These are phyloP conservation scores for Fusarium burgessii DNA, from an alignment of 2,329 filamentous ascomycete genomes.

Conservation along the genomic window DNA sequence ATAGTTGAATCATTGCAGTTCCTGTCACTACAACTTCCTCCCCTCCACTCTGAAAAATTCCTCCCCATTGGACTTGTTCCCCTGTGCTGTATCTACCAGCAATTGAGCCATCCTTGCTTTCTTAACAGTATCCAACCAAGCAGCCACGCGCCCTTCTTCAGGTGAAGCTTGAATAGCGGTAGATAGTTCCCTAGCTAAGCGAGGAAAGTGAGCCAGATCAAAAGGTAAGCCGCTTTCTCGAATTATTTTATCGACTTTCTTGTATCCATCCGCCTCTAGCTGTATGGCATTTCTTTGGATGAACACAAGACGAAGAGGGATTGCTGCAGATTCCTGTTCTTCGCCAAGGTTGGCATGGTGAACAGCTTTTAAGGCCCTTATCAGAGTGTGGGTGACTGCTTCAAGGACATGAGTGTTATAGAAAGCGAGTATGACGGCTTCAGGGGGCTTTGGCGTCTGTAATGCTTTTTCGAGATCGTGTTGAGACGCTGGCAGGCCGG, in stretches of 20 bases:
- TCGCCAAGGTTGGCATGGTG: constrained; percentile 53
- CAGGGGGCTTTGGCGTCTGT: constrained; percentile 21
- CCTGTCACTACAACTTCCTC: background rate
- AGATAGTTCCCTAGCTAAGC: background rate
- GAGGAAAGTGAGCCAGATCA: background rate
- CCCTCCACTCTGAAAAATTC: background rate
- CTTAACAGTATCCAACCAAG: constrained; percentile 16
- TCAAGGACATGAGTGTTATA: constrained; percentile 56
- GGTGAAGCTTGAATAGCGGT: background rate
- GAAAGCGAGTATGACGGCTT: constrained; percentile 62
- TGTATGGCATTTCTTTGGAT: constrained; percentile 58
- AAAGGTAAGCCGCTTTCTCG: constrained; percentile 51
- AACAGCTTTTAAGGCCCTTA: constrained; percentile 54
- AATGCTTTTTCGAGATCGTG: constrained; percentile 54
- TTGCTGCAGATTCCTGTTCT: constrained; percentile 49
- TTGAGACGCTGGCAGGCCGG: constrained; percentile 11
- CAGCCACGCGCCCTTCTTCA: constrained; percentile 1
- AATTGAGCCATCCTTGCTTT: background rate
- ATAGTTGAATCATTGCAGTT: background rate
- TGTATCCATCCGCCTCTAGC: constrained; percentile 61
- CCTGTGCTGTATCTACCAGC: background rate
- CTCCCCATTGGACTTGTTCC: background rate
- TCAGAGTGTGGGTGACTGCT: constrained; percentile 55
- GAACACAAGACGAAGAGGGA: constrained; percentile 58
- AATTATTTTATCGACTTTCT: constrained; percentile 58